Conservation (phyloP, 2,329 filamentous ascomycete genomes). For the Diaporthe longicolla region DNA sequence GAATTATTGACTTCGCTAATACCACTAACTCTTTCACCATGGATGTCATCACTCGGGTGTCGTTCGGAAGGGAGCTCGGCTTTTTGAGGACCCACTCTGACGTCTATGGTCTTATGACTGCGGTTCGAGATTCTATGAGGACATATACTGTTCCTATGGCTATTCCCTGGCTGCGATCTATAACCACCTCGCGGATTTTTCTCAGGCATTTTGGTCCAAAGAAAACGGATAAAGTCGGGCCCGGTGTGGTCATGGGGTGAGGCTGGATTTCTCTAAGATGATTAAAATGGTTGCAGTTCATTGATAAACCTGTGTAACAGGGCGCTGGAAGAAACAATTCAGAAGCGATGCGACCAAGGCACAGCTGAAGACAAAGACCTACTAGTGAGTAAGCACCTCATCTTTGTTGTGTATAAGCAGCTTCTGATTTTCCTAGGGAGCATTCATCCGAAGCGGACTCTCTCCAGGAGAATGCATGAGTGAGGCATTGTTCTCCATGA, state of each 20-base stretch:
- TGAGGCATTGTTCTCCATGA: slow-evolving; percentile 45
- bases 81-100: slow-evolving; percentile 60
- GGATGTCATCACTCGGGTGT: slow-evolving; percentile 64
- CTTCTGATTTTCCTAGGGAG: slow-evolving; percentile 5
- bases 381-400: slow-evolving; percentile 49
- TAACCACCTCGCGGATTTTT: slow-evolving; percentile 47
- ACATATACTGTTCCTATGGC: slow-evolving; percentile 56
- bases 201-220: slow-evolving; percentile 54
- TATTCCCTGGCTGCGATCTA: slow-evolving; percentile 51
- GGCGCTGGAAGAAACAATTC: slow-evolving; percentile 53
- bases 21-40: slow-evolving; percentile 63
- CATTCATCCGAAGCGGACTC: slow-evolving; percentile 17
- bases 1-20: slow-evolving; percentile 58
- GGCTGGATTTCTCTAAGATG: background rate
- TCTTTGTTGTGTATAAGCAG: background rate
- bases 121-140: slow-evolving; percentile 54
- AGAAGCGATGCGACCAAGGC: slow-evolving; percentile 58
- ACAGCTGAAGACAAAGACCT: slow-evolving; percentile 62
- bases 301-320: slow-evolving; percentile 51
- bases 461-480: slow-evolving; percentile 61
- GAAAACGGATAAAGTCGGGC: slow-evolving; percentile 47
- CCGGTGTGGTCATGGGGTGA: slow-evolving; percentile 48
- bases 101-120: slow-evolving; percentile 58
- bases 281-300: background rate
- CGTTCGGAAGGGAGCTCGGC: slow-evolving; percentile 61